Base-by-base conservation (phyloP, 331 rosid species). In the Cucumis variabilis region DNA sequence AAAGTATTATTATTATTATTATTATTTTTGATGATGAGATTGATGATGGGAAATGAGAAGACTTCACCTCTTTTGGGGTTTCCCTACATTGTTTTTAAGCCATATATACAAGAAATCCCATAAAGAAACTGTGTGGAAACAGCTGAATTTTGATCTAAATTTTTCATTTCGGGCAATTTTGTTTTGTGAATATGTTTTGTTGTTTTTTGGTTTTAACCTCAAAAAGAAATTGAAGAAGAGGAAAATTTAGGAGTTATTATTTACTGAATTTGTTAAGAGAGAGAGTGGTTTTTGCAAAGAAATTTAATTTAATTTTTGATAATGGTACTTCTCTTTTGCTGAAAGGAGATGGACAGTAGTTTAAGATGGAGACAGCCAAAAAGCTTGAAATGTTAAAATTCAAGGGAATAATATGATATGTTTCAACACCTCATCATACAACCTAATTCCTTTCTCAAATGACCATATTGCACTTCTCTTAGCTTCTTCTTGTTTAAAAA, bases 11-110 rank as follows among this genome's bases (percentile, higher is more conserved):
- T 66, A 0, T 24, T 11, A 11, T 2, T n/a, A 11, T 11, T n/a
- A 2, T 76, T n/a, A 0, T 48, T 77, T 50, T 50, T 66, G 63
- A 17, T 89, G 98, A 93, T 87, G 89, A 93, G 98, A 94, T 89
- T 92, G 98, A 93, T 94, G 95, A 82, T 82, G 92, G 92, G 91
- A 91, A 86, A 93, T 92, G 94, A 92, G 86, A 90, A 87, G 92
- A 89, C 93, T 93, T 82, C 87, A 91, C 88, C 91, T 80, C 88
- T 86, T 87, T 89, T 71, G 33, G 53, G 28, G 53, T 23, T 65
- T 66, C 15, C 80, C 7, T 79, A 58, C 70, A 12, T 77, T 73
- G 55, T 37, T 77, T 90, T 88, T 10, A 91, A 90, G 93, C 80
- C 48, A 44, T 89, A 94, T 86, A 83, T 9, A 19, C 92, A 86